Base-by-base conservation (phyloP, 768 basidiomycete species). In the Boletus pseudopeckii region DNA sequence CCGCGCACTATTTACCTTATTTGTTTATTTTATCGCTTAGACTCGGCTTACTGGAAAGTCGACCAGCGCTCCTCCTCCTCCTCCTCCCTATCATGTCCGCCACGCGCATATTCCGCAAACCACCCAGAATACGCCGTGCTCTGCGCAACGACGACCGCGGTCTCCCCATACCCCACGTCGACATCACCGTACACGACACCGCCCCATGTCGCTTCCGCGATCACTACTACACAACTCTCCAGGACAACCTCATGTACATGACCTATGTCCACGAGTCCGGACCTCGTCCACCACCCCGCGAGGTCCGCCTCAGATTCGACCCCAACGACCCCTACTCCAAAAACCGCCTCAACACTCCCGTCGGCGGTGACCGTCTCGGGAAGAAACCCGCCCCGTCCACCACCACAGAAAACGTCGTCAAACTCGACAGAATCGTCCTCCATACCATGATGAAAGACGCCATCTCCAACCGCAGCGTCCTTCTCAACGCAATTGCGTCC, bases 221-320 rank as follows among this genome's bases (percentile, higher is more conserved):
- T 57, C 92, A 98, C 76, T 98, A 97, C 76, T 68, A 89, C 71
- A 73, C 75, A 37, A 86, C 93, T 9, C 78, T 98, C 55, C 83
- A 83, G 20, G 88, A 94, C 71, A 81, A 98, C 74, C 77, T 94
- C 62, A 84, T 98, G 81, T 99, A 99, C 80, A 86, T 98, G 80
- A 88, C 88, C 49, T 97, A 98, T 76, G 75, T 80, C 46, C 96
- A 98, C 72, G 79, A 85, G 62, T 71, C 76, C 40, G 75, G 70
- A n/a, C 72, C 79, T 6, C 79, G 77, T 43, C 78, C 80, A 13
- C 72, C 78, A 11, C 77, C 77, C 9, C 80, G 83, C 54, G 71
- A 77, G 48, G 84, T 85, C 55, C 83, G 84, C 47, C 81, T 84
- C 56, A 81, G 75, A 17, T 90, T 82, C 74, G 86, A 93, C 75